Conservation (phyloP, 805 yeast genomes). For the Teunomyces stri region DNA sequence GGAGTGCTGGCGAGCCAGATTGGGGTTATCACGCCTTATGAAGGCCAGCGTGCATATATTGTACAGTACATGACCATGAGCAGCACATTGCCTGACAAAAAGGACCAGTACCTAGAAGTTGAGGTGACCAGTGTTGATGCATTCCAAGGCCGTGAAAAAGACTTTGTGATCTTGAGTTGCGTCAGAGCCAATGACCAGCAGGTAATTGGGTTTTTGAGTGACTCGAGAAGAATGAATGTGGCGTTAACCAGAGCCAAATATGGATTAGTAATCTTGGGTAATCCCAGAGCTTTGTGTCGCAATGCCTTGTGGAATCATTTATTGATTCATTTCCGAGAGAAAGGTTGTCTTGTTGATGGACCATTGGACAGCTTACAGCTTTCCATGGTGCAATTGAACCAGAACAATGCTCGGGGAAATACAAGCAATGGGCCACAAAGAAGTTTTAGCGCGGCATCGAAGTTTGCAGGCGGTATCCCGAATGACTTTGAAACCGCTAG, state of each 20-base stretch:
- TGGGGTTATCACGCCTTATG: conserved; percentile 93
- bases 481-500: conserved; percentile 28
- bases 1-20: conserved; percentile 80
- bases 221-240: conserved; percentile 44
- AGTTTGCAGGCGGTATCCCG: conserved; percentile 5
- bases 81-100: conserved; percentile 55
- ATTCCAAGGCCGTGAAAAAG: conserved; percentile 56
- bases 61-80: conserved; percentile 74
- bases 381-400: conserved; percentile 54
- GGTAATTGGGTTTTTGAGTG: conserved; percentile 42
- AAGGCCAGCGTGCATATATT: conserved; percentile 85
- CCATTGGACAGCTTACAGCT: conserved; percentile 75
- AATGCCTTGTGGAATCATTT: conserved; percentile 78
- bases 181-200: conserved; percentile 43
- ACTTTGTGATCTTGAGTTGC: conserved; percentile 42
- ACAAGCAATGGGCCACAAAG: neutral
- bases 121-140: conserved; percentile 83
- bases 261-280: conserved; percentile 64
- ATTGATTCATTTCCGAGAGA: conserved; percentile 73
- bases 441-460: conserved; percentile 13
- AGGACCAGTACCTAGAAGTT: conserved; percentile 62
- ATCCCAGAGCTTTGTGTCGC: conserved; percentile 71
- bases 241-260: conserved; percentile 44
- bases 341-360: conserved; percentile 89
- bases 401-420: conserved; percentile 6